Conservation (phyloP, 176 grass and related monocot genomes). For the Oryza meyeriana region DNA sequence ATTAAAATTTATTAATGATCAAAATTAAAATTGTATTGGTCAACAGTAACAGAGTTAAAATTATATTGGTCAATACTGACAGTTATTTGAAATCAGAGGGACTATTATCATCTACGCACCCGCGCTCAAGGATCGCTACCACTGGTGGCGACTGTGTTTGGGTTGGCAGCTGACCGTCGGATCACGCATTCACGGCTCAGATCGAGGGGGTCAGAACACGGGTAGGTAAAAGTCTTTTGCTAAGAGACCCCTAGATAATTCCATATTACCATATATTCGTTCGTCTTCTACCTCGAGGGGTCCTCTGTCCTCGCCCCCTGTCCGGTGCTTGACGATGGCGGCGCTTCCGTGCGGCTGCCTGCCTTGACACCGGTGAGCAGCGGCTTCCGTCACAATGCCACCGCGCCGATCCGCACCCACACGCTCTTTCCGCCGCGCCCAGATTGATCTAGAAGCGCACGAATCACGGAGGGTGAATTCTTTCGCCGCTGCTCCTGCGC, state of each 20-base stretch:
- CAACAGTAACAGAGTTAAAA: too few species aligned
- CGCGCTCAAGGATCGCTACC: too few species aligned
- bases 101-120: too few species aligned
- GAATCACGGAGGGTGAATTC: not conserved
- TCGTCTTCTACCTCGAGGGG: not conserved
- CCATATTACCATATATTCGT: not conserved
- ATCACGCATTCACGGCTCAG: not conserved
- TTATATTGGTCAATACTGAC: too few species aligned
- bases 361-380: not conserved
- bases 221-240: not conserved
- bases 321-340: not conserved
- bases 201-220: not conserved
- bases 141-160: too few species aligned
- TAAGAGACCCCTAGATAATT: not conserved
- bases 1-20: too few species aligned
- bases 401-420: not conserved
- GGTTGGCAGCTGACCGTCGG: not conserved
- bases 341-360: not conserved
- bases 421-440: not conserved
- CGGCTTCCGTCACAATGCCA: not conserved
- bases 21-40: too few species aligned
- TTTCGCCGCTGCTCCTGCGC: too few species aligned
- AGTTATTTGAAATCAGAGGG: too few species aligned
- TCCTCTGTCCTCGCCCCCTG: not conserved
- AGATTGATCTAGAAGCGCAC: not conserved